Evolutionary conservation across 257 asterid species (phyloP), one percentile per base, ranked within the genome.

Genomic region (Cruciata laevipes): DNA sequence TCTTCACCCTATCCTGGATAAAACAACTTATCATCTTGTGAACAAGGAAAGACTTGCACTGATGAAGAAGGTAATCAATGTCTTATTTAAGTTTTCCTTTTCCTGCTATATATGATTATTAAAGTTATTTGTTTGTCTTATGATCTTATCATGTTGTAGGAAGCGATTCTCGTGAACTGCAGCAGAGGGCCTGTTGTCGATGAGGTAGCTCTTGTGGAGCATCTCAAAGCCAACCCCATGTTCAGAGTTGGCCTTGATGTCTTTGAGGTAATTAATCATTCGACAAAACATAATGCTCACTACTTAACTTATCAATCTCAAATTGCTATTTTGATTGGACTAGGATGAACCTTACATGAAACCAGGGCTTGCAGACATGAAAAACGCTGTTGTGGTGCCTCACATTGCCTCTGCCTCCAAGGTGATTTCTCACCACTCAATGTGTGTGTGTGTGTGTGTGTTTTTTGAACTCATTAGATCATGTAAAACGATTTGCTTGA

Each of bases 201-300:
- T 58, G 98, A 92, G 88, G 94, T 68, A n/a, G 97, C 97, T 66
- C 98, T 92, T 1, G 98, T 92, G 1, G 91, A 89, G 73, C 98
- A 92, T 77, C 82, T 92, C 75, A 92, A 74, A 73, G 91, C 76
- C 25, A 92, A 89, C 78, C 98, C 97, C 52, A 92, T 92, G 98
- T 92, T 92, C 75, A 85, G 98, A 76, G 98, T 90, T 79, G 98
- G 96, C n/a, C 97, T 92, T 72, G 98, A 92, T 80, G 98, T 92
- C 64, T 92, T 92, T 74, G 98, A 92, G 97, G 98, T 92, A 76
- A 69, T 67, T 23, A 25, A 57, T 66, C 6, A 47, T 16, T 3
- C 16, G 16, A 5, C 55, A 47, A 27, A 47, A 47, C 55, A 14
- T 47, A 47, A 17, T 47, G 7, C 3, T 16, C 55, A 14, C 16